A percentile compares a stretch with the other conserved stretches of the same genome.
phyloP scores from a whole-genome alignment of 1,284 basidiomycete genomes.

The Puccinia horiana region DNA sequence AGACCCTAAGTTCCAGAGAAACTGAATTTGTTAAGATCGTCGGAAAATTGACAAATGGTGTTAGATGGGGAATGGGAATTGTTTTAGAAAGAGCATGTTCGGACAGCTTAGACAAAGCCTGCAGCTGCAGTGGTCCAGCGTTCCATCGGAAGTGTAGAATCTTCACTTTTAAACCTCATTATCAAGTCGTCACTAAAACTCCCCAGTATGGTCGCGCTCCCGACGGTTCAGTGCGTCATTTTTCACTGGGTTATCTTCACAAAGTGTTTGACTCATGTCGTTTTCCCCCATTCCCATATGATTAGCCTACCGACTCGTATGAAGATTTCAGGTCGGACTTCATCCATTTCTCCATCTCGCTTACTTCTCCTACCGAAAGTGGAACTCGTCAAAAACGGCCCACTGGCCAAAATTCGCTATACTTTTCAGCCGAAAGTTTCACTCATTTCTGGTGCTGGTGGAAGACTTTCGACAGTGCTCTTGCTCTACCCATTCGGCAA shows the following conservation, averaged over 20 bases:
- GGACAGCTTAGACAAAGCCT: constrained; percentile 60
- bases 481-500: constrained; percentile 83
- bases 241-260: constrained; percentile 58
- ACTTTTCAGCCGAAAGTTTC: constrained; percentile 83
- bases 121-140: constrained; percentile 66
- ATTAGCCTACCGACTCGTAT: constrained; percentile 71
- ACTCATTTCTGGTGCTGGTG: constrained; percentile 93
- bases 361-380: constrained; percentile 64
- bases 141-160: constrained; percentile 78
- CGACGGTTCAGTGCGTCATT: constrained; percentile 60
- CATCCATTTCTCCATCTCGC: constrained; percentile 86
- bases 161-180: constrained; percentile 81
- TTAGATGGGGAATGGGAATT: constrained; percentile 87
- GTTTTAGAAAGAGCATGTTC: constrained; percentile 81
- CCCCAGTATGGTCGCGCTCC: constrained; percentile 58
- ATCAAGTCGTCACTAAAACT: constrained; percentile 71
- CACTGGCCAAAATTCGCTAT: constrained; percentile 70
- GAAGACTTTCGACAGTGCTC: constrained; percentile 74
- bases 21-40: constrained; percentile 64
- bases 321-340: constrained; percentile 89
- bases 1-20: constrained; percentile 29
- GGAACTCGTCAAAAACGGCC: constrained; percentile 44
- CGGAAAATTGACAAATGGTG: constrained; percentile 80
- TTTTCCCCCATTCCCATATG: background rate
- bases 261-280: background rate